These are phyloP conservation scores for Cercospora sp. DNA, from an alignment of 2,329 filamentous ascomycete genomes.

Conservation along the genomic window DNA sequence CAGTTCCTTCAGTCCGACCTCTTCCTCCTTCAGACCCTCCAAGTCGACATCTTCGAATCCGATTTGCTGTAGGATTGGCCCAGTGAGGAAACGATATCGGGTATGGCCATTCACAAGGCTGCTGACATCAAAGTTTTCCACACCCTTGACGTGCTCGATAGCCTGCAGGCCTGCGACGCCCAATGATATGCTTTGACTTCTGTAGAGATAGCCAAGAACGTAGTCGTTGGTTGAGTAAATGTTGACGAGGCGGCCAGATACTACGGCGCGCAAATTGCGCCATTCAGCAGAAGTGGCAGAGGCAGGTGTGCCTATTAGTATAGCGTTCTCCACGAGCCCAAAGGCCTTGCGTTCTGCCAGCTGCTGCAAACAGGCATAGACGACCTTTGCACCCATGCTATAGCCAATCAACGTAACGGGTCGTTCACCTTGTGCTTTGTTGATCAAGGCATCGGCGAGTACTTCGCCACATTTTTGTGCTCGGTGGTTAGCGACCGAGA, in stretches of 20 bases:
- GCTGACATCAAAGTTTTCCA: conserved; percentile 59
- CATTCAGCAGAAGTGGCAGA: conserved; percentile 72
- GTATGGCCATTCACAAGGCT: conserved; percentile 54
- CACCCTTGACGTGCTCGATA: conserved; percentile 65
- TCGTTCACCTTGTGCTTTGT: conserved; percentile 44
- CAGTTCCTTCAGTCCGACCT: conserved; percentile 42
- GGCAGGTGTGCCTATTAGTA: conserved; percentile 78
- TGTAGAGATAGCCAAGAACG: conserved; percentile 82
- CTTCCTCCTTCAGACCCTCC: conserved; percentile 50
- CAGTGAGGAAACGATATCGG: conserved; percentile 53
- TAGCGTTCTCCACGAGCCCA: conserved; percentile 78
- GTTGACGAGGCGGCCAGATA: conserved; percentile 80
- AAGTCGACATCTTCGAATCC: conserved; percentile 55
- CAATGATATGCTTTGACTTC: conserved; percentile 76
- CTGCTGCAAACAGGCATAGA: conserved; percentile 76
- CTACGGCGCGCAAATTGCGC: conserved; percentile 73
- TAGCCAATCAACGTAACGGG: conserved; percentile 45
- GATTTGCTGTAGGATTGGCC: conserved; percentile 53
- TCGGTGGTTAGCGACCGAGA: conserved; percentile 41
- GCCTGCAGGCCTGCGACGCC: conserved; percentile 82
- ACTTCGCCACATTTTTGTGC: conserved; percentile 44
- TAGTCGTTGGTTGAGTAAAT: conserved; percentile 86
- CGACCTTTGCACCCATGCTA: conserved; percentile 54
- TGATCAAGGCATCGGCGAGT: conserved; percentile 44
- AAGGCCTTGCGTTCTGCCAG: conserved; percentile 78